phyloP scores from a whole-genome alignment of 1,284 basidiomycete species.

The Lentinula novae-zelandiae region DNA sequence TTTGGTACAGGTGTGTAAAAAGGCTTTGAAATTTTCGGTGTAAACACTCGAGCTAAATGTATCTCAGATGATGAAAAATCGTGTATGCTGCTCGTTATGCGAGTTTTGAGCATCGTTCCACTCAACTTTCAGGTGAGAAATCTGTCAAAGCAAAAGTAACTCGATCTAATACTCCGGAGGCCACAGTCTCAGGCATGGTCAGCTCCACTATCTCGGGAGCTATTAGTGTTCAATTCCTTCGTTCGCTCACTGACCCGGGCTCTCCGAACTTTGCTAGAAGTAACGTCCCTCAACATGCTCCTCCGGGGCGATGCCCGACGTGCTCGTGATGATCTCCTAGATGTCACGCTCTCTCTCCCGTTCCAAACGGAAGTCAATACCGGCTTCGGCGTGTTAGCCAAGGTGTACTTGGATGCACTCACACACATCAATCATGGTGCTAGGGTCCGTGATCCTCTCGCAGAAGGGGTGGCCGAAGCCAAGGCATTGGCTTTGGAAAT shows the following conservation, averaged over 20 bases:
- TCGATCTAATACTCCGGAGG: constrained; percentile 5
- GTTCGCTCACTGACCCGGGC: constrained; percentile 87
- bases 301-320: constrained; percentile 85
- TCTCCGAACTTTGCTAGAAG: constrained; percentile 87
- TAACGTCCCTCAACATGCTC: constrained; percentile 89
- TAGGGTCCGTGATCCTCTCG: constrained; percentile 71
- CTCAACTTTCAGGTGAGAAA: constrained; percentile 80
- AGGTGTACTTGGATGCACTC: constrained; percentile 92
- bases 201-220: constrained; percentile 91
- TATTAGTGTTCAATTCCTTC: constrained; percentile 98
- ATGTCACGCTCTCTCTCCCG: constrained; percentile 86
- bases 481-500: constrained; percentile 88
- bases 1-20: constrained; percentile 75
- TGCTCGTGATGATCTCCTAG: constrained; percentile 86
- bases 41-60: constrained; percentile 5
- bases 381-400: constrained; percentile 95
- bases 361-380: constrained; percentile 98
- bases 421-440: constrained; percentile 81
- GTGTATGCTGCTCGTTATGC: constrained; percentile 93
- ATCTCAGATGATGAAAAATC: constrained; percentile 81
- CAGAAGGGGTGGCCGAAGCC: constrained; percentile 75
- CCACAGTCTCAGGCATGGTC: constrained; percentile 80
- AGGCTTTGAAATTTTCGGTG: background rate
- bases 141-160: background rate
- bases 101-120: constrained; percentile 90